Evolutionary conservation across 306 rosid genomes (phyloP), one percentile per base, ranked within the genome.

Genomic region (Trifolium subterraneum): DNA sequence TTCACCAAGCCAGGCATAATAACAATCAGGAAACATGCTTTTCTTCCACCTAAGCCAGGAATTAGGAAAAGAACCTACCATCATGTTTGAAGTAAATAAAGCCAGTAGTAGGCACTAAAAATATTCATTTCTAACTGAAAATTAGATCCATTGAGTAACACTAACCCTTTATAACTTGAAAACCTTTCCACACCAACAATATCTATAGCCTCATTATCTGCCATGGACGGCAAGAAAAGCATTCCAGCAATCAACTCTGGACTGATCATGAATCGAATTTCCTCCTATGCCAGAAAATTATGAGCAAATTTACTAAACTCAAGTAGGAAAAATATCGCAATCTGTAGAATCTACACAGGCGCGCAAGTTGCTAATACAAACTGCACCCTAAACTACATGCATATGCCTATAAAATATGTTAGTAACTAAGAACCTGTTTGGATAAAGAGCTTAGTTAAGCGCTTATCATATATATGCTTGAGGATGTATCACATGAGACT

Each of bases 221-320:
- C 93, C 96, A 91, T 88, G 60, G 94, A 84, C 76, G 94, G 94
- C 93, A 91, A 82, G 96, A 89, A 93, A 65, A 91, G 88, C 94
- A 91, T 93, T 62, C 94, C 86, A 50, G 80, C 92, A 81, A 93
- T 88, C 83, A 93, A 86, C 80, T 93, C 98, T 31, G 96, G 96
- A 84, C 83, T 86, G 83, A 88, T 66, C 98, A 93, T 88, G 81
- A 93, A 93, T 68, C 98, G 94, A 62, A 93, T 93, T 85, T 93
- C 98, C 82, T 93, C 98, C 98, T 91, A 80, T 73, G 64, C 48
- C 59, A 81, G 59, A 84, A 10, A 14, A 64, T 56, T 50, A 65
- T 13, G 67, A 78, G 60, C 48, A 51, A 74, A 72, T 78, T 68
- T 55, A 66, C 64, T 8, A 13, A 50, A 51, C 56, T 52, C 48